A percentile compares a stretch with the other conserved stretches of the same genome.
Conservation (phyloP, 805 yeast species). For the Wickerhamiella cacticola region DNA sequence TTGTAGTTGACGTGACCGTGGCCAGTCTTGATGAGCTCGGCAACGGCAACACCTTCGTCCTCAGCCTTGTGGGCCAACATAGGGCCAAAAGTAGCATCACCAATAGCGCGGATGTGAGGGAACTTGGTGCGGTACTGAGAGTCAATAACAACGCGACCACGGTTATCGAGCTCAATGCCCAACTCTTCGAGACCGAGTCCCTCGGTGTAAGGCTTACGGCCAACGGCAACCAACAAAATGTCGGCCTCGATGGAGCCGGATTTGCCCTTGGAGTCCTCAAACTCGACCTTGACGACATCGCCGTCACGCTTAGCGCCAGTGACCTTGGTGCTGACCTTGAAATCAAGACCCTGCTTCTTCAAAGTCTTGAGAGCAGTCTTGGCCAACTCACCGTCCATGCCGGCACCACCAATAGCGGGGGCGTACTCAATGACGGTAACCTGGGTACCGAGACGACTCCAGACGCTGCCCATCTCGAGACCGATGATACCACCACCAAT, state of each 20-base stretch:
- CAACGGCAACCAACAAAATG: constrained; percentile 90
- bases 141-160: constrained; percentile 90
- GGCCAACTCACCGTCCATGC: constrained; percentile 95
- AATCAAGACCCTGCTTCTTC: constrained; percentile 88
- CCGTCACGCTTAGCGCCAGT: constrained; percentile 77
- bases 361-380: constrained; percentile 80
- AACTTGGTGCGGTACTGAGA: constrained; percentile 83
- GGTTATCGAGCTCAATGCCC: constrained; percentile 83
- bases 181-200: constrained; percentile 81
- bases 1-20: constrained; percentile 97
- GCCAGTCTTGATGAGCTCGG: constrained; percentile 82
- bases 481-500: constrained; percentile 99
- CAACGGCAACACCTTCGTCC: constrained; percentile 99
- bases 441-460: constrained; percentile 88
- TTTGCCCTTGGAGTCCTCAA: constrained; percentile 81
- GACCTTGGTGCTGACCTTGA: constrained; percentile 88
- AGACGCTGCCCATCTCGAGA: constrained; percentile 97
- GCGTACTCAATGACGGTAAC: constrained; percentile 91
- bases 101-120: constrained; percentile 92
- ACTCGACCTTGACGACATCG: constrained; percentile 73
- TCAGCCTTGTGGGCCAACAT: constrained; percentile 99
- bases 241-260: constrained; percentile 79
- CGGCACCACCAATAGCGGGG: constrained; percentile 92
- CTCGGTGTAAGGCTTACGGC: constrained; percentile 93
- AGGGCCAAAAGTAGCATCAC: constrained; percentile 97